phyloP scores from a whole-genome alignment of 176 grass and related monocot species.

The Ananas comosus region DNA sequence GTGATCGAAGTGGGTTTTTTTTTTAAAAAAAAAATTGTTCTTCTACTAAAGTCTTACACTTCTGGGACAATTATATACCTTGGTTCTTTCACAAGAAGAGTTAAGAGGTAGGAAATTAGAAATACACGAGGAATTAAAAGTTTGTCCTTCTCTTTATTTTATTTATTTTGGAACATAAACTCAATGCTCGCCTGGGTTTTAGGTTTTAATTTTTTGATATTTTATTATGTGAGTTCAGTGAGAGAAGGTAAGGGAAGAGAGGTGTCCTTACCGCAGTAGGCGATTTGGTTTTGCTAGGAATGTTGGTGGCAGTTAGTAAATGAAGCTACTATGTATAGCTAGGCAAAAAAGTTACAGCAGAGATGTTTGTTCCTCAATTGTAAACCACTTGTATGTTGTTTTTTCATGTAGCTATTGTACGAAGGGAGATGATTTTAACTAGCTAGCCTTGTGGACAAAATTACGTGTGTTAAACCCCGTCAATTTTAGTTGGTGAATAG shows the following conservation, averaged over 20 bases:
- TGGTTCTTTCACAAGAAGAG: too few species aligned
- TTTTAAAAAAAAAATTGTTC: not conserved
- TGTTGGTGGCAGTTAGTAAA: conserved; percentile 1
- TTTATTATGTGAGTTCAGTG: not conserved
- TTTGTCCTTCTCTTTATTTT: not conserved
- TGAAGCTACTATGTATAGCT: not conserved
- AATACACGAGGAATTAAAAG: too few species aligned
- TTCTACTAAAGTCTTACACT: too few species aligned
- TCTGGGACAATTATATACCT: too few species aligned
- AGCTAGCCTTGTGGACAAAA: too few species aligned
- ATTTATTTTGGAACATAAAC: not conserved
- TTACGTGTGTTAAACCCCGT: too few species aligned
- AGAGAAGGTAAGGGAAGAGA: not conserved
- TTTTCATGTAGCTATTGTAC: not conserved
- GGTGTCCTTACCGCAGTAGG: not conserved
- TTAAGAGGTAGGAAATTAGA: too few species aligned
- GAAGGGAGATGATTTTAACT: too few species aligned
- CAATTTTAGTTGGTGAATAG: too few species aligned
- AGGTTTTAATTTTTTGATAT: not conserved
- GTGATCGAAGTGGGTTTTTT: not conserved
- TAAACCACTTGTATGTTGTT: not conserved
- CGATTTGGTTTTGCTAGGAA: not conserved
- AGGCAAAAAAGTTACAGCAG: not conserved
- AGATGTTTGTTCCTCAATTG: not conserved
- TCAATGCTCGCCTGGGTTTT: not conserved